phyloP scores from a whole-genome alignment of 176 grass and related monocot species.

The Hordeum marinum region DNA sequence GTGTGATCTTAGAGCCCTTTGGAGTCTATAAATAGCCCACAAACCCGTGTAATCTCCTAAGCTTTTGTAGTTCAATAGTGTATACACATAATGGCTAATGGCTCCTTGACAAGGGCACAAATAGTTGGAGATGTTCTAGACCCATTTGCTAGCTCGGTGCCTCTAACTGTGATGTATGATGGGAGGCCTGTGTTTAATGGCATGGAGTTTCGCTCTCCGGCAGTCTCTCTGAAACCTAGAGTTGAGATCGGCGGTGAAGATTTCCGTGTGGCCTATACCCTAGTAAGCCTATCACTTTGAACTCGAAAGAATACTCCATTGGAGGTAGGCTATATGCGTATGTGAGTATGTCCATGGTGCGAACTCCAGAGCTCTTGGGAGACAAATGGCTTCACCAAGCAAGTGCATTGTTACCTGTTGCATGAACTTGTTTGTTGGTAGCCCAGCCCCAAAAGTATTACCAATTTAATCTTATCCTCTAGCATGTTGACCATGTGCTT shows the following conservation, averaged over 20 bases:
- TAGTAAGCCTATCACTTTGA: slow-evolving; percentile 60
- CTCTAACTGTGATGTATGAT: slow-evolving; percentile 56
- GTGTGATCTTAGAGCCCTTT: background rate
- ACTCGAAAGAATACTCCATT: slow-evolving; percentile 16
- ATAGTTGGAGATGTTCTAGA: slow-evolving; percentile 80
- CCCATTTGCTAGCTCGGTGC: slow-evolving; percentile 38
- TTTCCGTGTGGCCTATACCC: slow-evolving; percentile 65
- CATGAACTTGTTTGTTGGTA: slow-evolving; percentile 2
- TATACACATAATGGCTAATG: slow-evolving; percentile 53
- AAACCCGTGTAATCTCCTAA: background rate
- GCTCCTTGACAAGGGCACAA: slow-evolving; percentile 46
- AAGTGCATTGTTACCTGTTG: background rate
- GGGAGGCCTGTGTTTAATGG: slow-evolving; percentile 65
- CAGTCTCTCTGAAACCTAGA: slow-evolving; percentile 46
- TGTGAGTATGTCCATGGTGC: slow-evolving; percentile 2
- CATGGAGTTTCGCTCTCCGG: slow-evolving; percentile 53
- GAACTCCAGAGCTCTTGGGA: slow-evolving; percentile 15
- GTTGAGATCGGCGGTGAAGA: slow-evolving; percentile 70
- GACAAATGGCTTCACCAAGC: background rate
- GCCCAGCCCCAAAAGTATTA: slow-evolving; percentile 8
- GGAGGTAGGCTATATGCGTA: slow-evolving; percentile 7
- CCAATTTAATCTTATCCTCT: slow-evolving; percentile 27
- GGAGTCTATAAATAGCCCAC: slow-evolving; percentile 26
- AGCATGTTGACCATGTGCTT: slow-evolving; percentile 34
- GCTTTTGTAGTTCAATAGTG: slow-evolving; percentile 18